Base-by-base conservation (phyloP, 176 grass and related monocot genomes). In the Panicum miliaceum region DNA sequence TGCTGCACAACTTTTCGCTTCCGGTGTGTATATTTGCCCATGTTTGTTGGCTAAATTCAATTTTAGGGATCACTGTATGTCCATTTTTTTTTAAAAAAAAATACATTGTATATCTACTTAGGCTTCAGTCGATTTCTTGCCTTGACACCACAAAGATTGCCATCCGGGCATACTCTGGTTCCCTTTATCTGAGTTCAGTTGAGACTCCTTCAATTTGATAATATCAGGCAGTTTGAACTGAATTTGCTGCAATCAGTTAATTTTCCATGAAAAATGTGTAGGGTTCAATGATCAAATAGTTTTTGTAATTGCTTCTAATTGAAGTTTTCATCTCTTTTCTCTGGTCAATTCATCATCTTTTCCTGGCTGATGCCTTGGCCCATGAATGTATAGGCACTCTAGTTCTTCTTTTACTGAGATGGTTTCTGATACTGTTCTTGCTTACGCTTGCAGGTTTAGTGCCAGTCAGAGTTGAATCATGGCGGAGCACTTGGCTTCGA, bases 381-480 rank as follows among this genome's bases (percentile, higher is more conserved):
- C 25, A 75, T 59, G 38, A 75, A 73, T 53, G 14, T 40, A 37
- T 71, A 15, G 52, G 34, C 14, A 38, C 27, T 14, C 18, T n/a
- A 18, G 35, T 81, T 66, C 4, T 45, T 20, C 8, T 74, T 27
- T 47, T 82, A 8, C 40, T 51, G 71, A 20, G 14, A 38, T n/a
- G 15, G 6, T n/a, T 76, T 22, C 47, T 82, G 15, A 77, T 0
- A 2, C 1, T 2, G 19, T 36, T 73, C 14, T 48, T 62, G 59
- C 54, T 38, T 25, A 82, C 69, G 23, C 76, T 4, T 77, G 16
- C 79, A 82, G 85, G 47, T 56, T 54, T 34, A 52, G 68, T 23
- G 18, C 45, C 58, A 68, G 38, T 52, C 74, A 50, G 58, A 60
- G n/a, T 8, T 60, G 57, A 60, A 60, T 26, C 57, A 60, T 60